Evolutionary conservation across 768 basidiomycete species (phyloP).

Genomic region (Macrolepiota dolichaula): DNA sequence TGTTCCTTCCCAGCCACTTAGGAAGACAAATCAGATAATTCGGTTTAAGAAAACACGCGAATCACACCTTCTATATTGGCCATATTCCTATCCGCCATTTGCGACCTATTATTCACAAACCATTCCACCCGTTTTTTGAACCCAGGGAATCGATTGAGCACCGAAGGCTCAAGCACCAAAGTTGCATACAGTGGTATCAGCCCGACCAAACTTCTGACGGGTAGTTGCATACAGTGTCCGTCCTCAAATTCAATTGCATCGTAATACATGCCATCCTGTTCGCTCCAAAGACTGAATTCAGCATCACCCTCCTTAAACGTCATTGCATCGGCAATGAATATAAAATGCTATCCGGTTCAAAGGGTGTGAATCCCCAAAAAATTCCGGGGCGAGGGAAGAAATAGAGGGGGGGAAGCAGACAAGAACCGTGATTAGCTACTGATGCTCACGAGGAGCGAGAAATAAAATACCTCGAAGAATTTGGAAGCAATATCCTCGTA

Average conservation of each 20-base stretch:
- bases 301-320: slow-evolving; percentile 80
- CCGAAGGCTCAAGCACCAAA: slow-evolving; percentile 85
- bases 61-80: slow-evolving; percentile 86
- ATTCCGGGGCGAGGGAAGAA: background rate
- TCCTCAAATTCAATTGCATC: slow-evolving; percentile 91
- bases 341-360: slow-evolving; percentile 68
- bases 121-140: slow-evolving; percentile 99
- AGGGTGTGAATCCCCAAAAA: background rate
- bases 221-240: slow-evolving; percentile 82
- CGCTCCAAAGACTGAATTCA: slow-evolving; percentile 89
- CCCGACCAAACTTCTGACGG: slow-evolving; percentile 94
- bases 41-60: background rate
- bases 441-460: slow-evolving; percentile 37
- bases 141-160: slow-evolving; percentile 89
- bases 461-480: slow-evolving; percentile 72
- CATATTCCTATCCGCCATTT: slow-evolving; percentile 86
- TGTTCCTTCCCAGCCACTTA: slow-evolving; percentile 71
- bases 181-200: slow-evolving; percentile 96
- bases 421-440: slow-evolving; percentile 90
- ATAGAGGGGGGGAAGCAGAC: background rate
- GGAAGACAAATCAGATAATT: slow-evolving; percentile 2
- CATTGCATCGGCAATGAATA: slow-evolving; percentile 99
- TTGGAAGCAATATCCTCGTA: slow-evolving; percentile 99
- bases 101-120: slow-evolving; percentile 94
- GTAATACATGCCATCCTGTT: slow-evolving; percentile 97